Conservation (phyloP, 2,329 filamentous ascomycete genomes). For the Dothideomycetes sp. region DNA sequence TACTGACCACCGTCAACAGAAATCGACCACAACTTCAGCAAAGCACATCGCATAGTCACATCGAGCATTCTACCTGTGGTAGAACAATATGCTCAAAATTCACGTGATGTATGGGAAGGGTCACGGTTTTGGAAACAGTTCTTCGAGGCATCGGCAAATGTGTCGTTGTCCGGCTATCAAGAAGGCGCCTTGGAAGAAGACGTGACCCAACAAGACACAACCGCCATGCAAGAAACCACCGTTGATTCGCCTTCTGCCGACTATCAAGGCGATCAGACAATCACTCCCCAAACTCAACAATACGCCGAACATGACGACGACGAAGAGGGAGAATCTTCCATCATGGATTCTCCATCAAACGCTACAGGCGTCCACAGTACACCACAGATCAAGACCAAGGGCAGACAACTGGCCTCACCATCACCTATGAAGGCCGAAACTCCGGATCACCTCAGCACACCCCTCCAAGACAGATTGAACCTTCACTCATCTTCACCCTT, state of each 20-base stretch:
- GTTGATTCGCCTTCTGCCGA: constrained; percentile 17
- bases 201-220: constrained; percentile 33
- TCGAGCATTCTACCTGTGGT: constrained; percentile 86
- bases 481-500: constrained; percentile 40
- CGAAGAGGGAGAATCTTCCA: constrained; percentile 45
- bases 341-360: constrained; percentile 52
- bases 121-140: constrained; percentile 97
- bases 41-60: constrained; percentile 91
- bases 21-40: constrained; percentile 97
- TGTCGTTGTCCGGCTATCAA: constrained; percentile 90
- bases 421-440: constrained; percentile 17
- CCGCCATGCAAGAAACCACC: constrained; percentile 15
- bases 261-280: constrained; percentile 23
- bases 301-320: constrained; percentile 25
- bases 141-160: constrained; percentile 96
- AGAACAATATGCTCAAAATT: constrained; percentile 91
- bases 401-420: constrained; percentile 15
- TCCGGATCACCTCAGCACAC: constrained; percentile 19
- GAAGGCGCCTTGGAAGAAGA: constrained; percentile 59
- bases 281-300: constrained; percentile 30
- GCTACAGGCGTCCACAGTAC: constrained; percentile 49
- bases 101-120: constrained; percentile 88
- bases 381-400: constrained; percentile 28
- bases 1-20: constrained; percentile 45
- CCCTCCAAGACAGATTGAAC: constrained; percentile 4